Percentiles rank a stretch among this genome's conserved stretches.
These are phyloP conservation scores for Apiospora marii DNA, from an alignment of 2,329 filamentous ascomycete species.

Conservation along the genomic window DNA sequence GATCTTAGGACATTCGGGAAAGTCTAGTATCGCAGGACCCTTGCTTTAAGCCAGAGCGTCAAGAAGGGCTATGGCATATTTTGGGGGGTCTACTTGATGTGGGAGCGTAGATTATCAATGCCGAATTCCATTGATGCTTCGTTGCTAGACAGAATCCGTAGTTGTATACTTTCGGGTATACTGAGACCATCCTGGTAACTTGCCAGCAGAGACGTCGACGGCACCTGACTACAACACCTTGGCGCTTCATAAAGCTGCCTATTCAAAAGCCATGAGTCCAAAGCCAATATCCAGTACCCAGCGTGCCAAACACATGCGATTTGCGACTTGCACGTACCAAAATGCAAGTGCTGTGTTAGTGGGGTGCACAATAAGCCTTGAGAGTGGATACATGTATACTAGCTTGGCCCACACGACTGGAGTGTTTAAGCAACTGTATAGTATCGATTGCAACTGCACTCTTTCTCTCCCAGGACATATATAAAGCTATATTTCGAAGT, in stretches of 20 bases:
- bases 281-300: background rate
- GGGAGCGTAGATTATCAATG: too few species aligned
- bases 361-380: background rate
- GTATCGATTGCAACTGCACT: background rate
- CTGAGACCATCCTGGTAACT: too few species aligned
- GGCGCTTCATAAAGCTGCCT: background rate
- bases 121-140: too few species aligned
- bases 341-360: background rate
- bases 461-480: background rate
- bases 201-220: too few species aligned
- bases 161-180: too few species aligned
- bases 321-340: background rate
- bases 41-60: background rate
- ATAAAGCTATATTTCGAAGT: background rate
- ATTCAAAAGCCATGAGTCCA: background rate
- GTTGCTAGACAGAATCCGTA: background rate
- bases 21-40: background rate
- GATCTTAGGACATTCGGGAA: background rate
- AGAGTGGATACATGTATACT: background rate
- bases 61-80: background rate
- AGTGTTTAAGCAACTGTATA: background rate
- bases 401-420: background rate
- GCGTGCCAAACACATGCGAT: background rate
- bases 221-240: background rate
- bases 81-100: too few species aligned